Evolutionary conservation across 2,329 filamentous ascomycete species (phyloP).

Genomic region (Pseudogymnoascus sp.): DNA sequence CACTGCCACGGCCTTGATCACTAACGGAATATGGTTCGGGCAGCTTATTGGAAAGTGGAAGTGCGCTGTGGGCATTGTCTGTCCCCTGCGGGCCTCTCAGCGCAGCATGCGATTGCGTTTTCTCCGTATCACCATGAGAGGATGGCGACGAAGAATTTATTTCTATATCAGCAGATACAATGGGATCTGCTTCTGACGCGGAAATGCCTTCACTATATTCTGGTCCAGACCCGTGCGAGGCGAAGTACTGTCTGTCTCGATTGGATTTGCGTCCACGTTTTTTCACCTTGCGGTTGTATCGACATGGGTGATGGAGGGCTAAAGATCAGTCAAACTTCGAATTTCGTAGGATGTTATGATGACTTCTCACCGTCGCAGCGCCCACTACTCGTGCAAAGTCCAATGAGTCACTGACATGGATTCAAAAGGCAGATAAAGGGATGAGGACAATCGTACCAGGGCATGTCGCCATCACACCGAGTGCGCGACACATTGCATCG

Average conservation of each 20-base stretch:
- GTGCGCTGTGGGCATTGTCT: background rate
- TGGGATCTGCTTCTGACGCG: background rate
- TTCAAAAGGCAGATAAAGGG: background rate
- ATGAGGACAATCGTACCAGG: background rate
- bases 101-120: background rate
- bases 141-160: background rate
- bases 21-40: background rate
- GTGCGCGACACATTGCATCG: background rate
- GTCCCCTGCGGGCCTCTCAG: background rate
- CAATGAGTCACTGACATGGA: background rate
- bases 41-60: background rate
- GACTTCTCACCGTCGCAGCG: background rate
- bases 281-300: background rate
- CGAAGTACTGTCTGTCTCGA: background rate
- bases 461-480: background rate
- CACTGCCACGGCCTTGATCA: background rate
- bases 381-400: background rate
- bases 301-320: background rate
- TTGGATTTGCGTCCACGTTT: background rate
- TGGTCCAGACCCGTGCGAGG: background rate
- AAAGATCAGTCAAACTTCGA: background rate
- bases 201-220: background rate
- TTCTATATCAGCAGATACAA: background rate
- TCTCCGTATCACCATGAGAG: background rate
- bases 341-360: background rate